These are phyloP conservation scores for Conoideocrella luteorostrata DNA, from an alignment of 2,329 filamentous ascomycete species.

Conservation along the genomic window DNA sequence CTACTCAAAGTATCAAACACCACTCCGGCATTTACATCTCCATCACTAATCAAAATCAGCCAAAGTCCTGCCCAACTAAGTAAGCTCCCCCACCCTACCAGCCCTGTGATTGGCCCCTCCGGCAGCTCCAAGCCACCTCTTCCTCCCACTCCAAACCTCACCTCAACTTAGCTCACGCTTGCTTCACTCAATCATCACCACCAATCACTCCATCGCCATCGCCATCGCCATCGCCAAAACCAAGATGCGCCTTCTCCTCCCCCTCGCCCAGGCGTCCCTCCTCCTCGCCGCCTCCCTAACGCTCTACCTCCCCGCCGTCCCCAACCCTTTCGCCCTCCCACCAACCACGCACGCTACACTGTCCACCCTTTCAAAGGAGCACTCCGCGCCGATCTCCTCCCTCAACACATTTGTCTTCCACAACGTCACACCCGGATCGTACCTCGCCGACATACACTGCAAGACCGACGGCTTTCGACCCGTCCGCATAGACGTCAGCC, in stretches of 20 bases:
- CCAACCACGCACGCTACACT: constrained; percentile 61
- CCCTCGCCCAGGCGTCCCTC: constrained; percentile 27
- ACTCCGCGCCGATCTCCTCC: constrained; percentile 57
- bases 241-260: constrained; percentile 28
- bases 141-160: too few relatives aligned
- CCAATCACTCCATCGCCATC: too few relatives aligned
- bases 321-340: constrained; percentile 50
- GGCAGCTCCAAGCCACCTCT: neutral
- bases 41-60: too few relatives aligned
- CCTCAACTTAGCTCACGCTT: neutral
- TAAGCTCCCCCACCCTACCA: too few relatives aligned
- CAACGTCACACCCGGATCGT: constrained; percentile 65
- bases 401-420: constrained; percentile 69
- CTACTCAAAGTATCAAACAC: too few relatives aligned
- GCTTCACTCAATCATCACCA: neutral
- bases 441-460: constrained; percentile 76
- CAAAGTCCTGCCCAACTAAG: too few relatives aligned
- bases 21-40: too few relatives aligned
- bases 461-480: constrained; percentile 70
- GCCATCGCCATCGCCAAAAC: too few relatives aligned
- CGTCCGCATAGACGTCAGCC: constrained; percentile 67
- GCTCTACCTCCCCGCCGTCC: constrained; percentile 40
- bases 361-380: constrained; percentile 30
- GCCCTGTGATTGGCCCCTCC: too few relatives aligned
- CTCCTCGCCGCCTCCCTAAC: constrained; percentile 30